Base-by-base conservation (phyloP, 441 rosid species). In the Adansonia madagascariensis region DNA sequence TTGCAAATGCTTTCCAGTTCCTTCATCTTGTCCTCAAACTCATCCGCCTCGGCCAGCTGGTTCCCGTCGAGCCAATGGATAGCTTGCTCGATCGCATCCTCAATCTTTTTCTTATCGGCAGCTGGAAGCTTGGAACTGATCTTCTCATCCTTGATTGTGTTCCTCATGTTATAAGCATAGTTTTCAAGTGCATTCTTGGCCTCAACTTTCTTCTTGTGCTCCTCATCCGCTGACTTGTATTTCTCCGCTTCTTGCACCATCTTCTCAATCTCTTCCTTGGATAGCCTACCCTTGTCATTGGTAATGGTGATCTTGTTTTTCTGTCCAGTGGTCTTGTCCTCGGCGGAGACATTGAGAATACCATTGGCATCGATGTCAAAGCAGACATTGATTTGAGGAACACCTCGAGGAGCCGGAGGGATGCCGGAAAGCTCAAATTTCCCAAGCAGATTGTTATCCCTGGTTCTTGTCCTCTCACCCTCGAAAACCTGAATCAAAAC, bases 181-280 rank as follows among this genome's bases (percentile, higher is more conserved):
- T 63, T 63, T 2, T 63, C 68, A 0, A 63, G 80, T 1, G 89
- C 86, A 41, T 92, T 92, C 88, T 88, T 89, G 0, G 94, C 85
- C 14, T 92, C 97, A 0, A 90, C 89, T 85, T 89, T 92, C 83
- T 88, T 92, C 87, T 88, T 91, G 83, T 92, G 97, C 39, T 92
- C 95, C 78, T 92, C 91, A 1, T 91, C 91, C 73, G 89, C 97
- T 0, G 92, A 62, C 84, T 89, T 91, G 82, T 88, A 86, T 75
- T 88, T 90, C 89, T 91, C 97, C 1, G 94, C 93, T 72, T 91
- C 94, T 73, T 91, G 87, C 1, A 92, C 91, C 92, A 88, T 90
- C 85, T 92, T 84, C 80, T 88, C 88, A 41, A 86, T 86, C 82
- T 86, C 88, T 52, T 89, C 90, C 77, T 84, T 87, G 8, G 94